A percentile compares a stretch with the other conserved stretches of the same genome.
Evolutionary conservation across 2,329 filamentous ascomycete genomes (phyloP).

Genomic region (Talaromyces sp.): DNA sequence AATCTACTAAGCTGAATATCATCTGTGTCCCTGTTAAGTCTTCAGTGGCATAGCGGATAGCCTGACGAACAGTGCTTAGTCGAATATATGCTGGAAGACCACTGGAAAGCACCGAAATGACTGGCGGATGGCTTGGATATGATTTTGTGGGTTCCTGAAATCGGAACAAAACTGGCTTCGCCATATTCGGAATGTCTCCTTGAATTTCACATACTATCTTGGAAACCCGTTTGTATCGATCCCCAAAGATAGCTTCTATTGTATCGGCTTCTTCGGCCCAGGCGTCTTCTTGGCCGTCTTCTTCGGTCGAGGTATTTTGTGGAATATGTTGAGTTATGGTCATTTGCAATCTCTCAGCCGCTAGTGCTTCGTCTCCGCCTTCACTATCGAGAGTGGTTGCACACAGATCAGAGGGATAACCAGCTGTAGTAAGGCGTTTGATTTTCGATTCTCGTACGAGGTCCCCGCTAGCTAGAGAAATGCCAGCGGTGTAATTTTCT

Average conservation of each 20-base stretch:
- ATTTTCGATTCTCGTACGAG: conserved; percentile 75
- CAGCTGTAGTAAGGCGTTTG: conserved; percentile 72
- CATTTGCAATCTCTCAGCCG: conserved; percentile 74
- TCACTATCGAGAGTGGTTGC: conserved; percentile 68
- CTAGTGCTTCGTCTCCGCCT: conserved; percentile 65
- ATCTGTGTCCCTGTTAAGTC: conserved; percentile 78
- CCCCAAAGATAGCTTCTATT: conserved; percentile 78
- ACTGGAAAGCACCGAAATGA: conserved; percentile 64
- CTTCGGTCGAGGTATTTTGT: conserved; percentile 15
- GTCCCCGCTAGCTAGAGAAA: conserved; percentile 78
- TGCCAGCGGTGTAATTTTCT: conserved; percentile 83
- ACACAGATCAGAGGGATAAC: conserved; percentile 81
- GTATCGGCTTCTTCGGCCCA: conserved; percentile 86
- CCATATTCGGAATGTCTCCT: conserved; percentile 49
- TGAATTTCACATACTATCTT: conserved; percentile 64
- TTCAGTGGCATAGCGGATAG: conserved; percentile 64
- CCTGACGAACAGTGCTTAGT: conserved; percentile 75
- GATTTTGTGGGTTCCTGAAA: conserved; percentile 62
- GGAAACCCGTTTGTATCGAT: conserved; percentile 60
- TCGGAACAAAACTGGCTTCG: conserved; percentile 51
- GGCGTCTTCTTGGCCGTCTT: conserved; percentile 44
- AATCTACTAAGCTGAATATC: conserved; percentile 85
- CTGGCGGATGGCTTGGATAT: conserved; percentile 65
- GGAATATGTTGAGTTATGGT: conserved; percentile 53
- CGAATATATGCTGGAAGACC: conserved; percentile 86